Base-by-base conservation (phyloP, 805 yeast genomes). In the Scheffersomyces amazonensis region DNA sequence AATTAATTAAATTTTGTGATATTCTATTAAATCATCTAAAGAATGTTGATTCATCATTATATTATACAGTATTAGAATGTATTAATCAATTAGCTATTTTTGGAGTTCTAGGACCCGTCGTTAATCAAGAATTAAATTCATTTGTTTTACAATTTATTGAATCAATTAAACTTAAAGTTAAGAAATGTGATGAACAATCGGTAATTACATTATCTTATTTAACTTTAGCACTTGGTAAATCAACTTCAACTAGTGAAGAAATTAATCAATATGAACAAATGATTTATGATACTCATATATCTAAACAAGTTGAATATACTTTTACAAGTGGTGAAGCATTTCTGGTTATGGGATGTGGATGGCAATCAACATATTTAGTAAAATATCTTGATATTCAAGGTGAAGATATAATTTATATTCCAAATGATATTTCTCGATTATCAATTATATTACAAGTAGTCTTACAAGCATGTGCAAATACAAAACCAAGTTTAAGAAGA, bases 301-400 rank as follows among this genome's bases (percentile, higher is more conserved):
- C 88, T 0, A 87, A 84, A 44, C 87, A 85, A 43, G 67, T 79
- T n/a, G 97, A 91, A 43, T 76, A 69, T 35, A 61, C 83, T 16
- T 87, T 91, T 47, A 72, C 88, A 0, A 73, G 82, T 33, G 97
- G 98, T 37, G 98, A 91, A 54, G 89, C 96, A 0, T 60, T 90
- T 15, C 71, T 86, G 18, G 68, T 87, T 11, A 51, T 84, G 4
- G 81, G 87, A 0, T 73, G 80, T 15, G 96, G 96, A 0, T 84
- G 95, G 93, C 57, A 71, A 2, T 81, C 96, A 1, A 69, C 64
- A 20, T 68, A 73, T 11, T 58, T 88, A 46, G 53, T 56, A 19
- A 71, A 75, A 32, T 63, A 72, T 11, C 50, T 80, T 32, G 95
- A 85, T 51, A 65, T 86, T 16, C 74, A 66, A 35, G 75, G 66